Base-by-base conservation (phyloP, 257 asterid species). In the Datura wrightii region DNA sequence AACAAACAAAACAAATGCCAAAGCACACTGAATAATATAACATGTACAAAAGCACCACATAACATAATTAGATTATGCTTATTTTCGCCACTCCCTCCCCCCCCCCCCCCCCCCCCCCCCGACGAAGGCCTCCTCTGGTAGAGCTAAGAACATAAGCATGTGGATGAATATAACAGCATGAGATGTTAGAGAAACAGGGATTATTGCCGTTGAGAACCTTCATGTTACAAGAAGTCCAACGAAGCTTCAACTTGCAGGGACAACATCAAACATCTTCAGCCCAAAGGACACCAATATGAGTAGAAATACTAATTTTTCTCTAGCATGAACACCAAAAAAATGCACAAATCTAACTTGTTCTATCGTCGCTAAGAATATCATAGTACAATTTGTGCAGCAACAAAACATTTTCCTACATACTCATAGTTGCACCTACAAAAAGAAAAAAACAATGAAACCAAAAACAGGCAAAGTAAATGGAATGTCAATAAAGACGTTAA, bases 271-370 rank as follows among this genome's bases (percentile, higher is more conserved):
- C 11, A 55, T 55, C 60, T 55, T 55, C 24, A 55, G 44, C 44
- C 72, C 72, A 65, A 65, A 34, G 72, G 71, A 63, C 18, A 63
- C 71, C 8, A 63, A 34, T 34, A 65, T 34, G 72, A 65, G 44
- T 10, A 66, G 48, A 14, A 10, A 7, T 36, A 34, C 46, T 36
- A 65, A 36, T 36, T 36, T 5, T 65, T 65, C 11, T 4, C 72
- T 13, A 19, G 36, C 74, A 66, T 5, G 10, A 11, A 66, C 74
- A 66, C 48, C 74, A 24, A 36, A 53, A 1, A 36, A 0, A 66
- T 66, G 14, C 2, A 41, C 10, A 36, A 66, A 36, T 65, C n/a
- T 3, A 65, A 10, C n/a, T 8, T 24, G 48, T 14, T 66, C 74
- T 1, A 3, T 36, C 31, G 5, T 36, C 1, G 2, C 48, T 66